These are phyloP conservation scores for Capsella rubella DNA, from an alignment of 441 rosid genomes.

Conservation along the genomic window DNA sequence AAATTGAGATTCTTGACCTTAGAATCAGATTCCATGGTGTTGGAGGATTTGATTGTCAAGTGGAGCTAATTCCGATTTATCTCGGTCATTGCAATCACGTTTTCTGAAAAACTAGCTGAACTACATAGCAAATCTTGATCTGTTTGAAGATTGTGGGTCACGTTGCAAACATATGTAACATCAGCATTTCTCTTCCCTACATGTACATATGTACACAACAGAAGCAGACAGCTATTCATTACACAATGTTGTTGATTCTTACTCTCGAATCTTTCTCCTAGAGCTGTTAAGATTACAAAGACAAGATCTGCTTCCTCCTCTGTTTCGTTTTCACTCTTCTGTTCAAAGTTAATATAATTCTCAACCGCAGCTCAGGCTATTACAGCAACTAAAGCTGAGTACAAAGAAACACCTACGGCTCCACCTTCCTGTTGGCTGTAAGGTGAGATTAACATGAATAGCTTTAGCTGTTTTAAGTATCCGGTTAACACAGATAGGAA, in stretches of 20 bases:
- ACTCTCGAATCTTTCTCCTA: background rate
- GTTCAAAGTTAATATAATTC: background rate
- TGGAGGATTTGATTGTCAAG: background rate
- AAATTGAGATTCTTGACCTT: background rate
- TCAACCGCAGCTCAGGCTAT: background rate
- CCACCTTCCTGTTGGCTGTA: slow-evolving; percentile 22
- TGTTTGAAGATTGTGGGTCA: background rate
- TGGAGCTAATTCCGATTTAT: background rate
- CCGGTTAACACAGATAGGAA: background rate
- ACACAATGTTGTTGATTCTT: slow-evolving; percentile 15
- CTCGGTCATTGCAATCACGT: background rate
- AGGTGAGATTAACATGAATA: slow-evolving; percentile 1
- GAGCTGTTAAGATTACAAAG: slow-evolving; percentile 15
- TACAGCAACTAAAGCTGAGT: background rate
- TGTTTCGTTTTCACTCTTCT: background rate
- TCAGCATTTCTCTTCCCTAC: slow-evolving; percentile 5
- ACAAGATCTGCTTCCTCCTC: slow-evolving; percentile 23
- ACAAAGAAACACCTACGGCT: slow-evolving; percentile 3
- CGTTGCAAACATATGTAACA: background rate
- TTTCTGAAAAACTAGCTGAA: background rate
- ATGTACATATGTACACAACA: slow-evolving; percentile 18
- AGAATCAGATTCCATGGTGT: background rate
- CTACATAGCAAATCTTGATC: background rate
- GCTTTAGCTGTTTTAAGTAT: background rate
- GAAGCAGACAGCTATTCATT: background rate